These are phyloP conservation scores for Inosperma sp. DNA, from an alignment of 768 basidiomycete species.

Conservation along the genomic window DNA sequence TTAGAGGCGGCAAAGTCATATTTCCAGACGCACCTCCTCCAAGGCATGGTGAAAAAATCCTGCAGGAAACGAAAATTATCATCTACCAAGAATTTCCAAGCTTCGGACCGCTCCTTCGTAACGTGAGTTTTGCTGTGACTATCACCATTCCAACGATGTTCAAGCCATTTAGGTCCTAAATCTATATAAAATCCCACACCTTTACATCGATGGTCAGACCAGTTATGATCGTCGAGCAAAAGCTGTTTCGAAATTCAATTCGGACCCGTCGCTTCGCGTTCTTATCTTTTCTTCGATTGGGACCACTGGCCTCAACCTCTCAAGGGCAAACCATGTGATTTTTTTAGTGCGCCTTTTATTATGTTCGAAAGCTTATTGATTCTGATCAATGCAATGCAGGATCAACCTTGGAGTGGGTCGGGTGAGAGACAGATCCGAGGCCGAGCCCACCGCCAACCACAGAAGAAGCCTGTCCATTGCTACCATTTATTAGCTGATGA, in stretches of 20 bases:
- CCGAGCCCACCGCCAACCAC: conserved; percentile 26
- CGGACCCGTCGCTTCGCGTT: conserved; percentile 3
- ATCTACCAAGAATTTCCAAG: conserved; percentile 23
- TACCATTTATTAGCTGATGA: conserved; percentile 23
- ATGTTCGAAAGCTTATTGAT: background rate
- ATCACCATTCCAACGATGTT: conserved; percentile 11
- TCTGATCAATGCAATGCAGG: conserved; percentile 10
- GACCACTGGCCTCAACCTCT: conserved; percentile 15
- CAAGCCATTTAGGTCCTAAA: conserved; percentile 12
- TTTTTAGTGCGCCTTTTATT: conserved; percentile 11
- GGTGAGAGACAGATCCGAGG: conserved; percentile 26
- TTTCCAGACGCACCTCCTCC: conserved; percentile 12
- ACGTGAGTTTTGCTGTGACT: conserved; percentile 14
- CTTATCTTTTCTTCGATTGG: conserved; percentile 16
- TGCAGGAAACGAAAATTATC: conserved; percentile 9
- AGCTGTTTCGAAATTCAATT: conserved; percentile 5
- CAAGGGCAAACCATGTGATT: conserved; percentile 9
- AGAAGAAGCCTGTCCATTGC: conserved; percentile 18
- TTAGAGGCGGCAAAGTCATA: conserved; percentile 14
- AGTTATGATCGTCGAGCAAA: conserved; percentile 5
- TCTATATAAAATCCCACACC: conserved; percentile 8
- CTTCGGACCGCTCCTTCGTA: conserved; percentile 13
- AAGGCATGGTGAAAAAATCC: background rate
- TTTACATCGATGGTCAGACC: conserved; percentile 13
- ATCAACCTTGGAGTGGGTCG: conserved; percentile 29